Evolutionary conservation across 345 rosid species (phyloP), one percentile per base, ranked within the genome.

Genomic region (Sapria himalayana): DNA sequence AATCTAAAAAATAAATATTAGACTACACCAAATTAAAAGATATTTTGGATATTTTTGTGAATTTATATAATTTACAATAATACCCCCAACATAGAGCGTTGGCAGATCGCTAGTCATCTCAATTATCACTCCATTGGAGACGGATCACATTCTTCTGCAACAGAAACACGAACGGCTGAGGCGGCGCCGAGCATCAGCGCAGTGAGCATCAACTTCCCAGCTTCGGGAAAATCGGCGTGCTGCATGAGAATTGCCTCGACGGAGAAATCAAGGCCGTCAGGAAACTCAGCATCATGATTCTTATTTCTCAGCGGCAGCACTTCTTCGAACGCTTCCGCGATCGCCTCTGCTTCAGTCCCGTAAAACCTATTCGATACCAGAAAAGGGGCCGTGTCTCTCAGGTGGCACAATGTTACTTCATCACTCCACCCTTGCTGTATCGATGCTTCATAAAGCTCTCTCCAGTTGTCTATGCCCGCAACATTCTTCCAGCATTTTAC

Each of bases 401-500:
- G 75, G 22, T 65, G 70, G 50, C 60, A 66, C 51, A 76, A 33
- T 27, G 71, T 89, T 60, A 82, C 95, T 42, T 72, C 73, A 4
- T 89, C 98, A 17, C 75, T 72, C 93, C 95, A 82, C 12, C 95
- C 98, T 67, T 89, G 79, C 0, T 57, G 52, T 0, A 25, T 29
- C 2, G 66, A 70, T 15, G 91, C 76, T 65, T 71, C 63, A 50
- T 71, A 59, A 33, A 74, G 76, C 42, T 64, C 46, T 8, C 72
- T 74, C 95, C 98, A 89, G 29, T 75, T 76, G 9, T 82, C 91
- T 56, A 54, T 81, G 29, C 79, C 74, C 0, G 74, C 86, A 0
- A 86, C 86, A 5, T 74, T 76, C 63, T 67, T 82, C 93, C 95
- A 82, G 81, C 95, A 79, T 35, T 74, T 76, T 50, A 72, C 84